Evolutionary conservation across 441 rosid species (phyloP).

Genomic region (Biscutella auriculata): DNA sequence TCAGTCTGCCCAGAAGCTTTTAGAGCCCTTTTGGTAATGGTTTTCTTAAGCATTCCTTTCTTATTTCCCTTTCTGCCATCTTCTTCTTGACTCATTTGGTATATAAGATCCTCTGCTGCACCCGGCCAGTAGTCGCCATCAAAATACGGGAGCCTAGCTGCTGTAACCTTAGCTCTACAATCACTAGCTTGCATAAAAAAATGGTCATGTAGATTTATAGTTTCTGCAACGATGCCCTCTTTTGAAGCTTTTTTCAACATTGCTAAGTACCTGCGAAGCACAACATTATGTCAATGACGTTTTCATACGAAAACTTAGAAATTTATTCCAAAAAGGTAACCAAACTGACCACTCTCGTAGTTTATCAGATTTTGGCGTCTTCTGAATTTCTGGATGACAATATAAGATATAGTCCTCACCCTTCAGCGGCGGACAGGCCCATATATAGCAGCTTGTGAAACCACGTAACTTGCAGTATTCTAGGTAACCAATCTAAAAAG

Average conservation of each 20-base stretch:
- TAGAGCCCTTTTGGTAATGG: constrained; percentile 85
- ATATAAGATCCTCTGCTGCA: constrained; percentile 94
- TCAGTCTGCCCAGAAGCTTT: constrained; percentile 98
- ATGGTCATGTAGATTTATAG: constrained; percentile 86
- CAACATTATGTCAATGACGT: too few species aligned
- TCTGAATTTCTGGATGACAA: constrained; percentile 99
- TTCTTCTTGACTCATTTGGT: constrained; percentile 92
- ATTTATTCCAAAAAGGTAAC: too few species aligned
- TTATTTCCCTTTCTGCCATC: constrained; percentile 88
- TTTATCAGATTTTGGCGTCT: constrained; percentile 97
- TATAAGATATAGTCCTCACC: constrained; percentile 97
- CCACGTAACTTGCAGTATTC: constrained; percentile 98
- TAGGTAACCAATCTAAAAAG: constrained; percentile 78
- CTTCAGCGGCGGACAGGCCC: constrained; percentile 99
- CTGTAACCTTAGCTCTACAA: constrained; percentile 88
- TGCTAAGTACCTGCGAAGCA: constrained; percentile 90
- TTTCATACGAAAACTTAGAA: too few species aligned
- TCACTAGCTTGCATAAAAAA: constrained; percentile 81
- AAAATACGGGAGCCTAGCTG: constrained; percentile 96
- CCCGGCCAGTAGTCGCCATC: constrained; percentile 99
- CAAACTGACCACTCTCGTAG: constrained; percentile 97
- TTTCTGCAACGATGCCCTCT: constrained; percentile 83
- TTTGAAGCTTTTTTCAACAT: constrained; percentile 85
- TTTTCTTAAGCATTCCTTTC: constrained; percentile 78
- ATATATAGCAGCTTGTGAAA: constrained; percentile 97